A percentile compares a stretch with the other conserved stretches of the same genome.
Conservation (phyloP, 2,329 filamentous ascomycete genomes). For the Aspergillus fijiensis region DNA sequence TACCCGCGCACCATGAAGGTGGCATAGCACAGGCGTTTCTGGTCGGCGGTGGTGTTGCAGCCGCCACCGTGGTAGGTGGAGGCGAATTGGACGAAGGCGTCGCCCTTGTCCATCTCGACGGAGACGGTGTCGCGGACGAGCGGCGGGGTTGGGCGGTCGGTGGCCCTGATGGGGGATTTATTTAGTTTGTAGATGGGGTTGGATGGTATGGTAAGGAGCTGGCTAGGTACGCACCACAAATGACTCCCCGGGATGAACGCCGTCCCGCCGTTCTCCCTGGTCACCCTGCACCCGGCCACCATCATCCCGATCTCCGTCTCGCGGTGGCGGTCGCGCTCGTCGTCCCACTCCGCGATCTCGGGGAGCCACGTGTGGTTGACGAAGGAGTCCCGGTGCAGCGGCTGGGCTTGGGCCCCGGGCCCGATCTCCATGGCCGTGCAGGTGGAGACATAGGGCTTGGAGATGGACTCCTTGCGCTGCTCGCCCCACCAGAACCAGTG, state of each 20-base stretch:
- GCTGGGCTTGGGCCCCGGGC: conserved; percentile 24
- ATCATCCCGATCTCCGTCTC: conserved; percentile 25
- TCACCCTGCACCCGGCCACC: conserved; percentile 26
- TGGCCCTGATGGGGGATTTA: not conserved
- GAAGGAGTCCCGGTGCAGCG: conserved; percentile 22
- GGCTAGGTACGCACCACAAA: conserved; percentile 17
- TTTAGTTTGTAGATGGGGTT: not conserved
- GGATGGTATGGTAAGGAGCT: not conserved
- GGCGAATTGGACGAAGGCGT: not conserved
- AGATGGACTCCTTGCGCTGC: conserved; percentile 25
- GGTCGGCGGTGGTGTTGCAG: not conserved
- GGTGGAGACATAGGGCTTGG: conserved; percentile 24
- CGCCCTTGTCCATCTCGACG: not conserved
- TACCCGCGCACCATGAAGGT: not conserved
- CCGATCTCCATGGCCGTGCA: conserved; percentile 23
- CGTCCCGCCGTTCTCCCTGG: conserved; percentile 32
- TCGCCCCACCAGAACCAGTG: conserved; percentile 31
- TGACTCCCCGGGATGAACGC: conserved; percentile 32
- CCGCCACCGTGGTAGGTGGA: not conserved
- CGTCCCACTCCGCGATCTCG: conserved; percentile 5
- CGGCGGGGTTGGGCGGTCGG: not conserved
- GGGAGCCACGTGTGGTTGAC: conserved; percentile 7
- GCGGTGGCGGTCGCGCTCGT: conserved; percentile 15
- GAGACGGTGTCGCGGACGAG: not conserved
- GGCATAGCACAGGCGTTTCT: not conserved